Percentiles rank a stretch among this genome's conserved stretches.
Conservation (phyloP, 176 grass and related monocot genomes). For the Aegilops longissima region DNA sequence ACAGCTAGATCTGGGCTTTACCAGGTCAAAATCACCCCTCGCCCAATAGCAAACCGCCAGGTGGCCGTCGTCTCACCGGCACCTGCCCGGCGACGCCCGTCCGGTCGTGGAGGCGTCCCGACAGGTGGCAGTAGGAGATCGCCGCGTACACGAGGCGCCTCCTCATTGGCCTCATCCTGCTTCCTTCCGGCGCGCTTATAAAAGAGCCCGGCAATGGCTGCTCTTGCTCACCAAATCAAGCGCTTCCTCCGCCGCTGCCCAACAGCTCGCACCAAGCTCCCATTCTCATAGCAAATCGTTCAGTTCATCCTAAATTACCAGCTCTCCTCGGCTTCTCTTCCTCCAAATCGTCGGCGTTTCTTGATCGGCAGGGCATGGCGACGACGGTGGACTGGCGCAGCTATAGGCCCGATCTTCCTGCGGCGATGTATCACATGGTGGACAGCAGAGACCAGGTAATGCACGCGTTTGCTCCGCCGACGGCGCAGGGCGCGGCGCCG, state of each 20-base stretch:
- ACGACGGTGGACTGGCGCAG: constrained; percentile 52
- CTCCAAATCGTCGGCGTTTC: background rate
- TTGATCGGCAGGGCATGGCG: constrained; percentile 44
- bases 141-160: background rate
- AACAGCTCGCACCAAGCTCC: background rate
- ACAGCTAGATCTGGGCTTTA: constrained; percentile 39
- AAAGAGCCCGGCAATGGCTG: constrained; percentile 33
- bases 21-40: constrained; percentile 39
- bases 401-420: background rate
- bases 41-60: constrained; percentile 16
- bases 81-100: constrained; percentile 29
- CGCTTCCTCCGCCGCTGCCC: background rate
- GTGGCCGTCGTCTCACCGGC: constrained; percentile 33
- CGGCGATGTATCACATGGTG: constrained; percentile 19
- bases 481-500: background rate
- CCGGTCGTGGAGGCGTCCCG: background rate
- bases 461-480: constrained; percentile 32
- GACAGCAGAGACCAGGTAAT: constrained; percentile 49
- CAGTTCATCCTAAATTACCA: background rate
- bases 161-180: constrained; percentile 14
- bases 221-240: constrained; percentile 28
- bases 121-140: constrained; percentile 28
- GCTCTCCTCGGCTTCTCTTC: background rate
- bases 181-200: constrained; percentile 39
- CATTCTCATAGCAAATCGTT: background rate